Evolutionary conservation across 805 yeast genomes (phyloP).

Genomic region (Metschnikowia matae): DNA sequence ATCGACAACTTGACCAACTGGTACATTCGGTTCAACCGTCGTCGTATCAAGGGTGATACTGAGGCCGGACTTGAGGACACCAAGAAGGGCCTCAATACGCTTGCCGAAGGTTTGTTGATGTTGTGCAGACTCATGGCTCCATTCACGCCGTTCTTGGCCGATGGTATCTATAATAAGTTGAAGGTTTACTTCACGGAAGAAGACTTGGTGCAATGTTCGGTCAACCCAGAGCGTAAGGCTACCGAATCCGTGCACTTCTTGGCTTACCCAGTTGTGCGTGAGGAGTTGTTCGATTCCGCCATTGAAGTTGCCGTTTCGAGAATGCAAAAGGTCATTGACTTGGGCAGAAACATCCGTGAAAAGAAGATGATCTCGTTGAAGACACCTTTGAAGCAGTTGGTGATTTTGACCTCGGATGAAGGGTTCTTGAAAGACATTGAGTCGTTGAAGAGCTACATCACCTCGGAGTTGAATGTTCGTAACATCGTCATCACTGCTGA

Average conservation of each 20-base stretch:
- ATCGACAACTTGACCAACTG: constrained; percentile 96
- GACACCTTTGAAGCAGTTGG: constrained; percentile 87
- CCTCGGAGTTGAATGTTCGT: constrained; percentile 90
- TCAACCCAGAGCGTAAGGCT: constrained; percentile 49
- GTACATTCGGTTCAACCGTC: constrained; percentile 97
- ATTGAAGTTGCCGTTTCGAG: constrained; percentile 87
- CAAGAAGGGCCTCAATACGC: constrained; percentile 79
- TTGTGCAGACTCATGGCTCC: constrained; percentile 97
- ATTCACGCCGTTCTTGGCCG: constrained; percentile 94
- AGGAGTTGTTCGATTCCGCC: constrained; percentile 72
- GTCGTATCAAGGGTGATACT: constrained; percentile 84
- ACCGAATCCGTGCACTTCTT: constrained; percentile 89
- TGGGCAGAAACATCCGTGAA: constrained; percentile 95
- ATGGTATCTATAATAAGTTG: constrained; percentile 77
- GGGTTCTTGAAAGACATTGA: constrained; percentile 73
- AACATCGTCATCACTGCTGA: constrained; percentile 83
- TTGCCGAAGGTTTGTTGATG: constrained; percentile 84
- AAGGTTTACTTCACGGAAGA: constrained; percentile 57
- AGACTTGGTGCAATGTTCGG: constrained; percentile 42
- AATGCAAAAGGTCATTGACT: constrained; percentile 95
- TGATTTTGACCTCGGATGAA: constrained; percentile 77
- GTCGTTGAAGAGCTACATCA: constrained; percentile 70
- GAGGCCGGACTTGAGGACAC: constrained; percentile 84
- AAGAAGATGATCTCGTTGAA: constrained; percentile 90
- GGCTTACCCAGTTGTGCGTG: constrained; percentile 79